phyloP scores from a whole-genome alignment of 2,329 filamentous ascomycete species.

The Colletotrichum lentis region DNA sequence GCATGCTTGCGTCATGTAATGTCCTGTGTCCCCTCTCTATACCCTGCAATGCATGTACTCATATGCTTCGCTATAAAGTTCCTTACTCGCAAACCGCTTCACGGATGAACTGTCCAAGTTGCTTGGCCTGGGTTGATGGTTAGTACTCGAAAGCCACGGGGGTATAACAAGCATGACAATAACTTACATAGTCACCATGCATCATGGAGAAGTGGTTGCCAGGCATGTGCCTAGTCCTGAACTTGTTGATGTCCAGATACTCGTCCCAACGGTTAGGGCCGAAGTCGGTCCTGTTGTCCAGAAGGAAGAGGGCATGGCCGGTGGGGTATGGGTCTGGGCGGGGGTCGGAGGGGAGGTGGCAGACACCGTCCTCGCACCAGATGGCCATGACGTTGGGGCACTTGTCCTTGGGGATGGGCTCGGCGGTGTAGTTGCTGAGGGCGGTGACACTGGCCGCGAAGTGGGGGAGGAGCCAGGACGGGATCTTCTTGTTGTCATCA shows the following conservation, averaged over 20 bases:
- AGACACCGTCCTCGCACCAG: conserved; percentile 79
- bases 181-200: conserved; percentile 62
- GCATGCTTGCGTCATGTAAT: conserved; percentile 35
- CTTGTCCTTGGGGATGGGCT: conserved; percentile 65
- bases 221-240: conserved; percentile 71
- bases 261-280: conserved; percentile 74
- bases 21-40: conserved; percentile 35
- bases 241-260: conserved; percentile 67
- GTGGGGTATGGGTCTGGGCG: conserved; percentile 68
- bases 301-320: conserved; percentile 71
- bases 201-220: conserved; percentile 83
- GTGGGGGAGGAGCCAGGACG: conserved; percentile 77
- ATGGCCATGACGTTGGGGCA: conserved; percentile 71
- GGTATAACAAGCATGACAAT: no score
- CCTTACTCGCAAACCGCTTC: conserved; percentile 45
- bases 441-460: conserved; percentile 74
- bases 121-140: conserved; percentile 45
- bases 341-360: conserved; percentile 70
- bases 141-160: conserved; percentile 25
- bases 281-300: conserved; percentile 78
- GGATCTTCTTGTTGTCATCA: conserved; percentile 63
- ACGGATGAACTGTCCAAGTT: conserved; percentile 48
- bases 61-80: conserved; percentile 23
- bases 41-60: conserved; percentile 32
- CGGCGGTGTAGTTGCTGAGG: conserved; percentile 73